Evolutionary conservation across 2,329 filamentous ascomycete species (phyloP), one percentile per base, ranked within the genome.

Genomic region (Scopulariopsis brevicaulis): DNA sequence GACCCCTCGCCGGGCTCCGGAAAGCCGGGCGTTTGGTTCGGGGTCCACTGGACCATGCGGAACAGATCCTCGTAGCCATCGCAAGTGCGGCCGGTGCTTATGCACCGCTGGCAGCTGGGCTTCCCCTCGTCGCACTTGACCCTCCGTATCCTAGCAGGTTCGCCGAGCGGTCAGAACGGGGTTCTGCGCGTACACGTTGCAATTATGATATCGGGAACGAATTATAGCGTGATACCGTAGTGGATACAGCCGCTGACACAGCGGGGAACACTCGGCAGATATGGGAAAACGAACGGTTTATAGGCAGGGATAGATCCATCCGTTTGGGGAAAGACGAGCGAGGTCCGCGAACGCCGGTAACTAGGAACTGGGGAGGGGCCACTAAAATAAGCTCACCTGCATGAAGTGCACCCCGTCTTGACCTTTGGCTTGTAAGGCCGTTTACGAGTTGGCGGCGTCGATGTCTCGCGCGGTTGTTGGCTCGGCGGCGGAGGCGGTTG

Each of bases 1-100:
- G 37, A 40, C 37, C n/a, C n/a, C 53, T 15, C 24, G n/a, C 11
- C 7, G 15, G 43, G 14, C 54, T 28, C 18, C 28, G 28, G n/a
- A 7, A 4, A 14, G 11, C 18, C 46, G 11, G 46, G 32, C 22
- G 35, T 20, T 7, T 57, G 46, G 32, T 52, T 52, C 12, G 55
- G 55, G 28, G 55, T 8, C 55, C 55, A 57, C 35, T 57, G 55
- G 6, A 57, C 55, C 18, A 57, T 32, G 14, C 55, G 55, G 53
- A 75, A 74, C 4, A 68, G 65, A 46, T 71, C 73, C 60, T 71
- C 68, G 59, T 75, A 76, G 58, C 73, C 73, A 54, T 75, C 73
- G 52, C 73, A 75, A 52, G 65, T 70, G 32, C 73, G 73, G 32
- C 72, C 72, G 40, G 72, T 74, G 56, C 61, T 63, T 64, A 71